These are phyloP conservation scores for Kwoniella sp. DNA, from an alignment of 768 basidiomycete species.

Conservation along the genomic window DNA sequence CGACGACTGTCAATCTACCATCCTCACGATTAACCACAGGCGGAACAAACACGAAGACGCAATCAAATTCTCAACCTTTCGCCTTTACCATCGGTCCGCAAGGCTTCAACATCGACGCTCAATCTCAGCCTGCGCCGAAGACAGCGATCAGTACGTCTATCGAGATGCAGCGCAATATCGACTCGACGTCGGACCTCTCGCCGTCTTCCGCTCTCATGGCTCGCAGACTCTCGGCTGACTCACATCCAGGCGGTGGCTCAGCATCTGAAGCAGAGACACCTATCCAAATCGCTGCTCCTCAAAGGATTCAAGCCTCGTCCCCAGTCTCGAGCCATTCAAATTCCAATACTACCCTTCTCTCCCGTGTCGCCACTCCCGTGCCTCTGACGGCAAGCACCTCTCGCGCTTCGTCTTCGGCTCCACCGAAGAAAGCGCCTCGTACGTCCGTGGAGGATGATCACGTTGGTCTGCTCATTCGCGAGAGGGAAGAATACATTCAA, in stretches of 20 bases:
- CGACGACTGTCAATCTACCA: background rate
- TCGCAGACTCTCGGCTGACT: conserved; percentile 8
- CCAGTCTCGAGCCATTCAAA: background rate
- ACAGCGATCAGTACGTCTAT: background rate
- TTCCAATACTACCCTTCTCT: background rate
- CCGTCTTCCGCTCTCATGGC: conserved; percentile 11
- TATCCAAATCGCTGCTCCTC: background rate
- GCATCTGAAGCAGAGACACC: conserved; percentile 22
- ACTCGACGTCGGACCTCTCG: conserved; percentile 14
- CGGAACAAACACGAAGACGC: conserved; percentile 1
- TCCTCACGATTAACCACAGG: background rate
- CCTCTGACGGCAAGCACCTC: background rate
- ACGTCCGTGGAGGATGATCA: conserved; percentile 4
- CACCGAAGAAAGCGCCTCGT: background rate
- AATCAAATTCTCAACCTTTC: conserved; percentile 6
- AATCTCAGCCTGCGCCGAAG: background rate
- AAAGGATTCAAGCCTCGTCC: background rate
- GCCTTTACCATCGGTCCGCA: conserved; percentile 26
- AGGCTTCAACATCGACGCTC: conserved; percentile 23
- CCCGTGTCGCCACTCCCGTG: background rate
- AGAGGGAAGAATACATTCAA: conserved; percentile 29
- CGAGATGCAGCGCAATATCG: background rate
- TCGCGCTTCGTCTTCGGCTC: background rate
- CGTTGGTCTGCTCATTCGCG: conserved; percentile 32
- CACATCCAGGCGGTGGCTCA: conserved; percentile 15